Evolutionary conservation across 495 filamentous ascomycete genomes (phyloP).

Genomic region (Penicillium crystallinum): DNA sequence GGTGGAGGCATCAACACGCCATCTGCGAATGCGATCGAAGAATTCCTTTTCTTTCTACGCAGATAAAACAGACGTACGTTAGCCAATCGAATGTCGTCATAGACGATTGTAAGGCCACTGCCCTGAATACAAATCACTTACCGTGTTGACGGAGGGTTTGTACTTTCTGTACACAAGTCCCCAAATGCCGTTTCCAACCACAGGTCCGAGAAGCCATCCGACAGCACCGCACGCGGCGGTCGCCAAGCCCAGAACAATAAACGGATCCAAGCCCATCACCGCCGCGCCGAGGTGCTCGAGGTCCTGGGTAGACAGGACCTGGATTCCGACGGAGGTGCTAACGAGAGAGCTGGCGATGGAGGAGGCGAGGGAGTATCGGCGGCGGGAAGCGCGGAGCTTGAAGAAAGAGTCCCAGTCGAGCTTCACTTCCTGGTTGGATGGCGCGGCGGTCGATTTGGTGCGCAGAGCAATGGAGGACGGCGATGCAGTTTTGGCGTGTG

Average conservation of each 20-base stretch:
- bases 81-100: neutral
- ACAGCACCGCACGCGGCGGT: constrained; percentile 64
- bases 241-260: constrained; percentile 74
- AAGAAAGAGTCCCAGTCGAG: constrained; percentile 95
- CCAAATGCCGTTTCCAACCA: constrained; percentile 72
- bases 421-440: constrained; percentile 26
- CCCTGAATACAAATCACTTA: constrained; percentile 33
- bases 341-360: constrained; percentile 59
- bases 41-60: constrained; percentile 86
- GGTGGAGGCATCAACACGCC: constrained; percentile 78
- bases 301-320: constrained; percentile 57
- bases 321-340: constrained; percentile 55
- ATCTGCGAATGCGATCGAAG: constrained; percentile 79
- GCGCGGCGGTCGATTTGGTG: constrained; percentile 31
- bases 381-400: constrained; percentile 75
- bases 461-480: constrained; percentile 31
- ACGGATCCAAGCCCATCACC: constrained; percentile 75
- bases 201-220: constrained; percentile 84
- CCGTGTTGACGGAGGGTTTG: constrained; percentile 60
- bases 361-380: constrained; percentile 72
- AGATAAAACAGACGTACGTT: neutral
- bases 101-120: neutral
- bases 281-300: constrained; percentile 63
- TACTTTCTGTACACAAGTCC: constrained; percentile 60
- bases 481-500: constrained; percentile 15